Evolutionary conservation across 1,139 yeast species (phyloP).

Genomic region (Yamadazyma pseudoaaseri): DNA sequence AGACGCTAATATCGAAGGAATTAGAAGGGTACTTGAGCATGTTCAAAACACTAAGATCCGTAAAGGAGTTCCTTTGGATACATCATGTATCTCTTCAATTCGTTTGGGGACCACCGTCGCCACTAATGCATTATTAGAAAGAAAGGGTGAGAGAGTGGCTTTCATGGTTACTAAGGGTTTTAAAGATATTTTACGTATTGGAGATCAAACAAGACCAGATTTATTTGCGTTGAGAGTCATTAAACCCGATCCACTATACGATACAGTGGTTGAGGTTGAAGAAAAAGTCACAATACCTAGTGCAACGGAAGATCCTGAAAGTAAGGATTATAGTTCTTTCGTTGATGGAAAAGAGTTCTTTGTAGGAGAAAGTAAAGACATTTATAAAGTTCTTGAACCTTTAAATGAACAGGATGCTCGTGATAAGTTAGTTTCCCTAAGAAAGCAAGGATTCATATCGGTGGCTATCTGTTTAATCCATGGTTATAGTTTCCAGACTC

Average conservation of each 20-base stretch:
- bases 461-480: constrained; percentile 41
- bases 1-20: constrained; percentile 93
- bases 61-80: constrained; percentile 27
- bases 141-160: constrained; percentile 53
- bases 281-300: constrained; percentile 42
- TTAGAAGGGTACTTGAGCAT: constrained; percentile 68
- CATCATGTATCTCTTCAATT: constrained; percentile 30
- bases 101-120: constrained; percentile 44
- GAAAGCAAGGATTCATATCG: constrained; percentile 27
- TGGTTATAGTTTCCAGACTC: constrained; percentile 40
- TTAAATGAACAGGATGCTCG: constrained; percentile 30
- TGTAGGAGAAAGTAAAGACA: constrained; percentile 37
- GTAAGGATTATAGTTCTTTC: constrained; percentile 18
- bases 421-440: constrained; percentile 24
- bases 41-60: constrained; percentile 53
- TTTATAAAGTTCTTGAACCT: constrained; percentile 26
- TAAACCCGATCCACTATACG: constrained; percentile 35
- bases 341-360: constrained; percentile 23
- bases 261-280: constrained; percentile 35
- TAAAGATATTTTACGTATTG: constrained; percentile 44
- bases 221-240: constrained; percentile 38
- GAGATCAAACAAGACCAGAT: constrained; percentile 40
- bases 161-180: constrained; percentile 53
- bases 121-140: constrained; percentile 41
- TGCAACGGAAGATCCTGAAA: constrained; percentile 44